Evolutionary conservation across 148 eudicot genomes (phyloP).

Genomic region (Arbutus unedo): DNA sequence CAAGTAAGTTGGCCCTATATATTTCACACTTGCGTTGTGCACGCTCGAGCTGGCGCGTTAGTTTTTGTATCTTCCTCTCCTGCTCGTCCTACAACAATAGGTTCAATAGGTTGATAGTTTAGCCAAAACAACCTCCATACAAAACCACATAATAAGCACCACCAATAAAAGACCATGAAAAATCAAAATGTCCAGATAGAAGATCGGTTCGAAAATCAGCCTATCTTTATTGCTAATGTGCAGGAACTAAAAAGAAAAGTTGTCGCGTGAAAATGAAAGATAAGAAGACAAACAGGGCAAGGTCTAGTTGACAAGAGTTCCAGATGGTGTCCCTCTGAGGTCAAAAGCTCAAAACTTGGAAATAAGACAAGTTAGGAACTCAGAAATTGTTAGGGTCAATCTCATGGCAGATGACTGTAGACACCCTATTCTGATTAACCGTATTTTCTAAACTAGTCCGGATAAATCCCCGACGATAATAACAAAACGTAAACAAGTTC

Average conservation of each 20-base stretch:
- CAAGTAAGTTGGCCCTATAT: conserved; percentile 55
- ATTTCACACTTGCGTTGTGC: conserved; percentile 61
- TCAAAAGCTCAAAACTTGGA: neutral
- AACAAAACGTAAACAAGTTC: no score
- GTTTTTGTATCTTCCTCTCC: conserved; percentile 63
- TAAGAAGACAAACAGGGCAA: neutral
- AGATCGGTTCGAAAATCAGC: neutral
- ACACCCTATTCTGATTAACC: no score
- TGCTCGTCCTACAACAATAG: conserved; percentile 45
- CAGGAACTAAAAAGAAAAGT: neutral
- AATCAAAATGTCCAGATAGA: neutral
- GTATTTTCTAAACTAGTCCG: no score
- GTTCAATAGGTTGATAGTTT: conserved; percentile 11
- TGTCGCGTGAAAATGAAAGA: neutral
- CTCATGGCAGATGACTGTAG: neutral
- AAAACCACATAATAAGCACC: neutral
- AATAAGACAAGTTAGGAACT: neutral
- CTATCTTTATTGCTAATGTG: neutral
- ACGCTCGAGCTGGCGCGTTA: conserved; percentile 45
- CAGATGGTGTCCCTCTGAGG: neutral
- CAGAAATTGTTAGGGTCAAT: neutral
- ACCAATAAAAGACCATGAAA: neutral
- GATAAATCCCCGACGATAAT: no score
- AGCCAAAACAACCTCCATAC: neutral
- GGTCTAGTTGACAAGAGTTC: neutral